A percentile compares a stretch with the other conserved stretches of the same genome.
phyloP scores from a whole-genome alignment of 768 basidiomycete genomes.

The Cyclocybe cylindracea region DNA sequence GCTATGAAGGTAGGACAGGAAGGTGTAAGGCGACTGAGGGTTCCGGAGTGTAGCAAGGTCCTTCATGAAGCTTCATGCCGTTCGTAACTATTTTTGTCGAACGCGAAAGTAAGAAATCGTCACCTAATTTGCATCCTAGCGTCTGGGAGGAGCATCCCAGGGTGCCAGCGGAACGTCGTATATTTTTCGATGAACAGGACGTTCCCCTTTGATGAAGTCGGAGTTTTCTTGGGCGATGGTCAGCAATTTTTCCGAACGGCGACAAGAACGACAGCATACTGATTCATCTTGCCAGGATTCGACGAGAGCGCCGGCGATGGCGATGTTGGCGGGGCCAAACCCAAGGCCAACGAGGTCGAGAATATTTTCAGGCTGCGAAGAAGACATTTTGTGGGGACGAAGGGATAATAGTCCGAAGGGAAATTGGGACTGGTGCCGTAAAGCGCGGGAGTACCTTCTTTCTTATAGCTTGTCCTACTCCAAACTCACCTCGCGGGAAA shows the following conservation, averaged over 20 bases:
- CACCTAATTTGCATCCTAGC: slow-evolving; percentile 57
- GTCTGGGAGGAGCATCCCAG: slow-evolving; percentile 54
- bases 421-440: background rate
- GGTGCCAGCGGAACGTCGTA: slow-evolving; percentile 51
- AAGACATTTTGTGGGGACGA: slow-evolving; percentile 13
- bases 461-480: background rate
- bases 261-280: background rate
- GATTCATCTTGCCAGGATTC: slow-evolving; percentile 35
- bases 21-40: slow-evolving; percentile 52
- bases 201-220: slow-evolving; percentile 6
- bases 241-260: background rate
- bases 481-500: too few species aligned
- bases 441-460: background rate
- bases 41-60: slow-evolving; percentile 55
- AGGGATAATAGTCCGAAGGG: background rate
- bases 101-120: slow-evolving; percentile 1
- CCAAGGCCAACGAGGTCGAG: slow-evolving; percentile 53
- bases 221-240: background rate
- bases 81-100: slow-evolving; percentile 1
- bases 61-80: slow-evolving; percentile 43
- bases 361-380: slow-evolving; percentile 17
- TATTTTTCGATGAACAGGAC: slow-evolving; percentile 52
- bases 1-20: slow-evolving; percentile 52
- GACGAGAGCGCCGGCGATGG: slow-evolving; percentile 49
- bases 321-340: slow-evolving; percentile 55